phyloP scores from a whole-genome alignment of 257 asterid genomes.

The Perilla frutescens region DNA sequence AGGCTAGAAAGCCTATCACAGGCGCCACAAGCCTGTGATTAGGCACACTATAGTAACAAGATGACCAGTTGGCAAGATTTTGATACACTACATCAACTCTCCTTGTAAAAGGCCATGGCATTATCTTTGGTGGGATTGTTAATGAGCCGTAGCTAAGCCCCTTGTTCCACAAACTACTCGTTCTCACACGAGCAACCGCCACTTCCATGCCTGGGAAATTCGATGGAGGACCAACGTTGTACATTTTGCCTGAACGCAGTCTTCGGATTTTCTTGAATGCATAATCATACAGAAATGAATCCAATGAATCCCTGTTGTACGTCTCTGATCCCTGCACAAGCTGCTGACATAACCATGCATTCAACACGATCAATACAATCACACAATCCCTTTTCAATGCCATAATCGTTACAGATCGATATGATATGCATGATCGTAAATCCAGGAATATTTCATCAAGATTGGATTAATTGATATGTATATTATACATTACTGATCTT shows the following conservation, averaged over 20 bases:
- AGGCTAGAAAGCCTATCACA: slow-evolving; percentile 63
- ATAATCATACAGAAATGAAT: slow-evolving; percentile 53
- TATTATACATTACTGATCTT: neutral
- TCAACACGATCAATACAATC: slow-evolving; percentile 41
- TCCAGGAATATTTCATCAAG: slow-evolving; percentile 8
- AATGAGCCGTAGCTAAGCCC: slow-evolving; percentile 51
- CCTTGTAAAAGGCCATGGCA: slow-evolving; percentile 58
- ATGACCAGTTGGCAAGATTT: slow-evolving; percentile 68
- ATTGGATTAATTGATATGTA: slow-evolving; percentile 18
- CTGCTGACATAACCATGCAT: slow-evolving; percentile 36
- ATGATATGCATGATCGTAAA: slow-evolving; percentile 21
- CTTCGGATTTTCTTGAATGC: slow-evolving; percentile 43
- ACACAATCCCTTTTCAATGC: slow-evolving; percentile 37
- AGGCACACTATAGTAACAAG: slow-evolving; percentile 54
- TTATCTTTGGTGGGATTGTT: slow-evolving; percentile 48
- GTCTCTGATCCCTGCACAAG: slow-evolving; percentile 47
- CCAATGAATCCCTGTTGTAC: slow-evolving; percentile 48
- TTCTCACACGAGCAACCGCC: slow-evolving; percentile 50
- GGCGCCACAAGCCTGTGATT: slow-evolving; percentile 62
- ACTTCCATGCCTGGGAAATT: slow-evolving; percentile 59
- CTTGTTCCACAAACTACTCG: slow-evolving; percentile 46
- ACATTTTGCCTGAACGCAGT: slow-evolving; percentile 51
- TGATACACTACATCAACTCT: slow-evolving; percentile 67
- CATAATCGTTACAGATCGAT: slow-evolving; percentile 20
- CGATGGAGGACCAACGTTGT: slow-evolving; percentile 54